These are phyloP conservation scores for Scedosporium minutisporum DNA, from an alignment of 2,329 filamentous ascomycete genomes.

Conservation along the genomic window DNA sequence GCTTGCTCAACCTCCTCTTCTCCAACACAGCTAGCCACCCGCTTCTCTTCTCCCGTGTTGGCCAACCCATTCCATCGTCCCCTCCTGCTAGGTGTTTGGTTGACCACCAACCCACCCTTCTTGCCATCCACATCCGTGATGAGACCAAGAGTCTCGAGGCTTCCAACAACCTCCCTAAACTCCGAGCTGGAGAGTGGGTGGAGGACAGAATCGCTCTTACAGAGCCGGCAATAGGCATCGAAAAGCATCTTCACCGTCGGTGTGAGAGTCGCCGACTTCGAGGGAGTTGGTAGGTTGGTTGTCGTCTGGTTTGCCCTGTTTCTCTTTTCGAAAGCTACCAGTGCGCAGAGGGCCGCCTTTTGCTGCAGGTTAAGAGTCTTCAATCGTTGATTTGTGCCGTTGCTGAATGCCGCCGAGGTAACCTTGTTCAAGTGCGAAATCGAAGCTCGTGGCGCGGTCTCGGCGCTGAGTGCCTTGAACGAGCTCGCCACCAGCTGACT, in stretches of 20 bases:
- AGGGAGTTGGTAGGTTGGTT: constrained; percentile 40
- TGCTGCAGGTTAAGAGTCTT: constrained; percentile 89
- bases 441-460: constrained; percentile 77
- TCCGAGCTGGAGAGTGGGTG: constrained; percentile 85
- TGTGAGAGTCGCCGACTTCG: constrained; percentile 50
- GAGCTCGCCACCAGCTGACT: constrained; percentile 42
- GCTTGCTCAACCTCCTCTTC: constrained; percentile 68
- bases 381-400: constrained; percentile 76
- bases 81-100: constrained; percentile 64
- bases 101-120: constrained; percentile 53
- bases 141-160: constrained; percentile 78
- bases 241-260: constrained; percentile 80
- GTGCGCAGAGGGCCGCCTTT: constrained; percentile 83
- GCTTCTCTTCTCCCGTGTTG: constrained; percentile 59
- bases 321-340: constrained; percentile 77
- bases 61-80: constrained; percentile 46
- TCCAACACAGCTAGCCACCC: constrained; percentile 69
- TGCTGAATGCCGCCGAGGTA: constrained; percentile 80
- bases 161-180: constrained; percentile 86
- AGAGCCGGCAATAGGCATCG: constrained; percentile 72
- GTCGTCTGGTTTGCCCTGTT: constrained; percentile 41
- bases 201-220: constrained; percentile 77
- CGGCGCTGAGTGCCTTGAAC: constrained; percentile 54
- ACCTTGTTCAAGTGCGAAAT: constrained; percentile 89
- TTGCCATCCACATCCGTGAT: constrained; percentile 62